Evolutionary conservation across 495 filamentous ascomycete genomes (phyloP).

Genomic region (Pyrenula massariospora): DNA sequence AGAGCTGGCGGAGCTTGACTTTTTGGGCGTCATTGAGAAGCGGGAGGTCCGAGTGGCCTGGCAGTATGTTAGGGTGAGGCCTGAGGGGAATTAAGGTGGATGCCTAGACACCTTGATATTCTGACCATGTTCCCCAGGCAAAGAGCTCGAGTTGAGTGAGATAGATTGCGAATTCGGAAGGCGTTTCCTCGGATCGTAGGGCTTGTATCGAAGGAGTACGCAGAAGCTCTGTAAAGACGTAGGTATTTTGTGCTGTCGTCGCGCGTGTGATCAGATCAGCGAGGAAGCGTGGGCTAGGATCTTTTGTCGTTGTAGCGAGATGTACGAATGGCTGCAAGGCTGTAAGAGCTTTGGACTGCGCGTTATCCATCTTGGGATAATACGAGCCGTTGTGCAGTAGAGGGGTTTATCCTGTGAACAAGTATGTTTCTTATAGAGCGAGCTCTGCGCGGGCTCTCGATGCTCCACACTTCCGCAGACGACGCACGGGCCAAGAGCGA

Average conservation of each 20-base stretch:
- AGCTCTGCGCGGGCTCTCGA: not conserved
- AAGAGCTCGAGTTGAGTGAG: constrained; percentile 80
- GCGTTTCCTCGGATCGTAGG: constrained; percentile 37
- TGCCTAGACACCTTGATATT: constrained; percentile 48
- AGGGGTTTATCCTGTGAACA: too few relatives aligned
- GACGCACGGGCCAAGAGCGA: not conserved
- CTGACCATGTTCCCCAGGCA: constrained; percentile 77
- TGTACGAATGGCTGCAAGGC: constrained; percentile 81
- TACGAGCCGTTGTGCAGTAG: not conserved
- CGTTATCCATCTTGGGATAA: constrained; percentile 58
- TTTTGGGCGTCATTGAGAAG: constrained; percentile 57
- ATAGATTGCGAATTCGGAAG: constrained; percentile 39
- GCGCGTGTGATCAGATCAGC: constrained; percentile 80
- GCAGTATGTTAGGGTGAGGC: constrained; percentile 1
- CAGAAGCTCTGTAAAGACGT: constrained; percentile 89
- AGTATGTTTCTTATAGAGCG: too few relatives aligned
- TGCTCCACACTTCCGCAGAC: not conserved
- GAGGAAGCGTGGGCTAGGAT: constrained; percentile 69
- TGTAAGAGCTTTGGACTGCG: constrained; percentile 62
- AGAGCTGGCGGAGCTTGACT: constrained; percentile 82
- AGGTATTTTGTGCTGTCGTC: constrained; percentile 77
- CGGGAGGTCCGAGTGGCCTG: constrained; percentile 53
- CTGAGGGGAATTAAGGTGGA: not conserved
- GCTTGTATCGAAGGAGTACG: constrained; percentile 70
- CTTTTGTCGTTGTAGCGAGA: constrained; percentile 62